Base-by-base conservation (phyloP, 2,329 filamentous ascomycete genomes). In the Coniochaeta hoffmannii region DNA sequence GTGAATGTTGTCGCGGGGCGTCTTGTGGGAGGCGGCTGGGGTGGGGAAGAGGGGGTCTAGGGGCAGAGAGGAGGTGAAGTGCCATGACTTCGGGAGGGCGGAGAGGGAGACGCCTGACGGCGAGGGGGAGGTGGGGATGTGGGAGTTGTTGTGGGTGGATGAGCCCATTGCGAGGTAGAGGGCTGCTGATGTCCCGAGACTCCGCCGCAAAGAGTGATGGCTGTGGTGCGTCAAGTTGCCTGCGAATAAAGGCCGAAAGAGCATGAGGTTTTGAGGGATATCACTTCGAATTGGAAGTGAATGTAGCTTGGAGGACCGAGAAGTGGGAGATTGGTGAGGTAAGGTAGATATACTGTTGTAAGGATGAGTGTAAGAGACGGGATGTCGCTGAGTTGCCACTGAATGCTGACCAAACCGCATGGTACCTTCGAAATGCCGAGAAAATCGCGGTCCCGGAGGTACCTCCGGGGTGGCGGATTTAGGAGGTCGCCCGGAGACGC, bases 41-140 rank as follows among this genome's bases (percentile, higher is more conserved):
- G 90, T 95, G 15, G 90, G 86, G 67, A 89, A 96, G 28, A 81
- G 73, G 11, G 86, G 71, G 66, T 99, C 94, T 9, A 90, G 72
- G 3, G 92, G 90, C 4, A 97, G 76, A 8, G 76, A 76, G n/a
- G 79, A 77, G 15, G 82, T 85, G 64, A 85, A 85, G 55, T 69
- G 78, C 84, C 84, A 87, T 56, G 83, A 80, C 66, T 86, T 87
- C 36, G 83, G 82, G 15, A 87, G 73, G 53, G 82, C 76, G 61
- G 74, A 73, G 51, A 87, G 69, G 31, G 76, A 71, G 34, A 68
- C 64, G 57, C 71, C 70, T 51, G 62, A 60, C 36, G 54, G 50
- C 2, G 53, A 41, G 22, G 54, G 24, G 38, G 53, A 26, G 32
- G 53, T 24, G 35, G 56, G 35, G 26, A 26, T 24, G n/a, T 57